Base-by-base conservation (phyloP, 2,329 filamentous ascomycete genomes). In the Bimuria novae-zelandiae region DNA sequence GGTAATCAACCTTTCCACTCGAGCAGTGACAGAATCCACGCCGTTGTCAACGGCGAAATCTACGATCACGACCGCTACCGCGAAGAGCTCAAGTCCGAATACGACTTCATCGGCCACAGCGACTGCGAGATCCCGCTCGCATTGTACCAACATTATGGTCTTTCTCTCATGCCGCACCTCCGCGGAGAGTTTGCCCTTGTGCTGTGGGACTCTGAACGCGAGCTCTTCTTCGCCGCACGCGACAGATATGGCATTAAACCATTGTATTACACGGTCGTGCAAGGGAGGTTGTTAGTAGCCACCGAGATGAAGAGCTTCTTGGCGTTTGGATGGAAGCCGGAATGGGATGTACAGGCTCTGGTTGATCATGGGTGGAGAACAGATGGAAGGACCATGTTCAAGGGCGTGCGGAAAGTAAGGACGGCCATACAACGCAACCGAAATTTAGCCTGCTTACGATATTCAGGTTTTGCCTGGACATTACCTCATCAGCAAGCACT, bases 181-280 rank as follows among this genome's bases (percentile, higher is more conserved):
- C 75, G 81, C 6, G 81, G 82, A 22, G 82, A 84, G 55, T 84
- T 84, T 55, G 75, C 81, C 1, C 72, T 83, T 22, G 76, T 80
- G 11, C 60, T 84, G 1, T 82, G 77, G 48, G 81, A 84, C 57
- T 71, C 73, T 22, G 67, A 71, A 7, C 65, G 66, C 1, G 37
- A 52, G 8, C 25, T 56, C 0, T 70, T 83, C 35, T 68, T 84
- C 25, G 80, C 77, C 0, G 80, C 73, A 2, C 66, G 81, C n/a
- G 82, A 85, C 60, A 76, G 82, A 1, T 84, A 78, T 59, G 82
- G 82, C 3, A 80, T 84, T 62, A 84, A 84, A 63, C 81, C 82
- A 2, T 68, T 84, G 10, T 79, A 81, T 49, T 84, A 76, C 69
- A 83, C 80, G 0, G 56, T 75, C 1, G 58, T 73, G 1, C 64